phyloP scores from a whole-genome alignment of 495 filamentous ascomycete species.

The Aspergillus panamensis region DNA sequence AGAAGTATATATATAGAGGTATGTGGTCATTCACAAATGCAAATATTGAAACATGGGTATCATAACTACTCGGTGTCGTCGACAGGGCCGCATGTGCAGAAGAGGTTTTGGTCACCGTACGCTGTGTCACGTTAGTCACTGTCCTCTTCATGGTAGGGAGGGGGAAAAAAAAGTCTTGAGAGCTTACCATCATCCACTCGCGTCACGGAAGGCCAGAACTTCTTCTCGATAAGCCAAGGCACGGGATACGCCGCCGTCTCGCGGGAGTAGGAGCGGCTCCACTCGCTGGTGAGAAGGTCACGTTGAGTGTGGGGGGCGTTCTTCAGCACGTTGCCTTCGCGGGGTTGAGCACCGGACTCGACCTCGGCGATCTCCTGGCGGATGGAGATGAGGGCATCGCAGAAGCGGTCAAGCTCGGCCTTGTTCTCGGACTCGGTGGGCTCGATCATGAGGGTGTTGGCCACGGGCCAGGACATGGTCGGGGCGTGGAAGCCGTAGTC shows the following conservation, averaged over 20 bases:
- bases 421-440: constrained; percentile 94
- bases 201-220: constrained; percentile 94
- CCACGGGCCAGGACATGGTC: constrained; percentile 97
- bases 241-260: constrained; percentile 89
- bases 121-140: constrained; percentile 45
- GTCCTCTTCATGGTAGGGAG: not conserved
- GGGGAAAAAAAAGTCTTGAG: not conserved
- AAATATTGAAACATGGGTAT: constrained; percentile 38
- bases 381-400: constrained; percentile 87
- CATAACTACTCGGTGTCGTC: constrained; percentile 43
- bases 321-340: constrained; percentile 86
- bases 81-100: constrained; percentile 92
- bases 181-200: constrained; percentile 84
- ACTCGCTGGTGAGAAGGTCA: constrained; percentile 67
- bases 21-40: not conserved
- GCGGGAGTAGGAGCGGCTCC: constrained; percentile 74
- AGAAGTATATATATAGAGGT: not conserved
- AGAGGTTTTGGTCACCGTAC: constrained; percentile 88
- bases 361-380: constrained; percentile 80
- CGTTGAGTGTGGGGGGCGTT: constrained; percentile 85
- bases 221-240: constrained; percentile 85
- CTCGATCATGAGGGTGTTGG: constrained; percentile 98
- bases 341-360: constrained; percentile 74
- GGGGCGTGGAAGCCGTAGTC: constrained; percentile 99
- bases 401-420: constrained; percentile 92